Base-by-base conservation (phyloP, 805 yeast genomes). In the Pichia nanzhaoensis region DNA sequence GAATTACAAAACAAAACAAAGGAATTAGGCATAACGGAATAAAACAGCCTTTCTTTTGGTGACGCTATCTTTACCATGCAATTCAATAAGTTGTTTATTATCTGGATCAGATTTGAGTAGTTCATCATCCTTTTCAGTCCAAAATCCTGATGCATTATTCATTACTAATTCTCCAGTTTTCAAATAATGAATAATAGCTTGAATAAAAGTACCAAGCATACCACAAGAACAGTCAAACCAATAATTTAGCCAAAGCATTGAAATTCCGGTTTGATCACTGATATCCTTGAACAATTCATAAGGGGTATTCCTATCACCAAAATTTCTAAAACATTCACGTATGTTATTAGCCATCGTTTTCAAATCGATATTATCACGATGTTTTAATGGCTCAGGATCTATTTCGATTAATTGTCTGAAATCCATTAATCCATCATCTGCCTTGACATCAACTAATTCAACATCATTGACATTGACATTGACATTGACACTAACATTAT, bases 221-320 rank as follows among this genome's bases (percentile, higher is more conserved):
- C 66, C 65, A 49, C 63, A 61, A 7, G 64, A 60, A 41, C 65
- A 60, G 42, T 60, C 64, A 52, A 58, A 62, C 66, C 66, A 62
- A 39, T 59, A 59, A 34, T 55, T 56, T 21, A 59, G 49, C 66
- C 66, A 62, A 37, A 59, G 54, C 52, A 57, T 41, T 5, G 61
- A 58, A 20, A 62, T 45, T 1, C 63, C 63, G 12, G 61, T 56
- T 38, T 53, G 55, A 39, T 59, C 63, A 44, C 56, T 52, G 42
- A 61, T 47, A 13, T 52, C 56, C 38, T 58, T 56, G 47, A 58
- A 60, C 37, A 62, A 50, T 8, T 58, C 64, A 39, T 50, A 54
- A 0, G 63, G 53, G 7, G 64, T 55, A 34, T 52, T 45, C 4
- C 55, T 50, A 17, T 60, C 58, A 3, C 58, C 59, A 42, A 57